Evolutionary conservation across 768 basidiomycete species (phyloP).

Genomic region (Mycena crocata): DNA sequence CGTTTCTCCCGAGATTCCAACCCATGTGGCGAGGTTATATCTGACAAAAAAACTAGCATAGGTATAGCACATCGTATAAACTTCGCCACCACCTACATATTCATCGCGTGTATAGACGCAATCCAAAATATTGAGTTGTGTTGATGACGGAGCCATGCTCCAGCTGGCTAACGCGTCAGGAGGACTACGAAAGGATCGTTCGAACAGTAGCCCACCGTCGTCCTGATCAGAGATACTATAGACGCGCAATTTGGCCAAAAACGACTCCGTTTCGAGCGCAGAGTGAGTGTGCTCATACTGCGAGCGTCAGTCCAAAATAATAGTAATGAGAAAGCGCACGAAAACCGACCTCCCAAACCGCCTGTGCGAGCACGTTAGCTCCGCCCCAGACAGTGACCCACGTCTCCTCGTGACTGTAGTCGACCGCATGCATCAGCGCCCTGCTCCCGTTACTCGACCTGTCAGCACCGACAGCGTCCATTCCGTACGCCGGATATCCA

Average conservation of each 20-base stretch:
- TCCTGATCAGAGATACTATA: conserved; percentile 31
- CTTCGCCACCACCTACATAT: neutral
- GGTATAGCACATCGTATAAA: neutral
- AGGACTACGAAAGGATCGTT: neutral
- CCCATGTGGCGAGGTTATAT: conserved; percentile 6
- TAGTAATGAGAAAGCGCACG: neutral
- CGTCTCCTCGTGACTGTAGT: conserved; percentile 9
- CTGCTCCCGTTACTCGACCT: conserved; percentile 19
- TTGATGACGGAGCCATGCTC: conserved; percentile 13
- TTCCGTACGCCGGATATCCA: conserved; percentile 26
- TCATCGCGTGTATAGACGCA: conserved; percentile 19
- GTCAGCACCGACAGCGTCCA: conserved; percentile 21
- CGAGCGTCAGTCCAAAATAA: neutral
- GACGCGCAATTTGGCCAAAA: conserved; percentile 20
- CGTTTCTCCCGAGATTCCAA: conserved; percentile 23
- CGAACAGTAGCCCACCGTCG: conserved; percentile 11
- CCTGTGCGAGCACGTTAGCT: conserved; percentile 26
- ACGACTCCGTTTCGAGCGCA: conserved; percentile 6
- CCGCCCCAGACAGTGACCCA: conserved; percentile 31
- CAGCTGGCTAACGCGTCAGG: neutral
- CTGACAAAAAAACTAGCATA: neutral
- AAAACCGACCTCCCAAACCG: conserved; percentile 11
- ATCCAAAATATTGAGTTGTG: conserved; percentile 24
- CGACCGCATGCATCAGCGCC: conserved; percentile 12
- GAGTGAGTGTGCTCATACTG: conserved; percentile 27